Percentiles rank a stretch among this genome's conserved stretches.
phyloP scores from a whole-genome alignment of 805 yeast species.

The Clavispora carvajalis region DNA sequence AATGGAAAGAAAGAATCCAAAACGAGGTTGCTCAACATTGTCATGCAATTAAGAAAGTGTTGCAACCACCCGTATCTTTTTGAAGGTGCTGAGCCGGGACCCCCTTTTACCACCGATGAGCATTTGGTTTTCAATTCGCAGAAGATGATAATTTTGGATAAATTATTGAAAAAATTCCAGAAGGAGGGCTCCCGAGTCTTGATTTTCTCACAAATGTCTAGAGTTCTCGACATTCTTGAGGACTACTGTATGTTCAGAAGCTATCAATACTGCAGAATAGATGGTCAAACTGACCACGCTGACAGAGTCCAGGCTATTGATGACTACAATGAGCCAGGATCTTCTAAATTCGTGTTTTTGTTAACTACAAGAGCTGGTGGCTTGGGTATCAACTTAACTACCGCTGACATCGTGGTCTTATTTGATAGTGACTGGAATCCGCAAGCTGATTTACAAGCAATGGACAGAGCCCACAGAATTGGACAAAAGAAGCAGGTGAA shows the following conservation, averaged over 20 bases:
- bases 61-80: conserved; percentile 82
- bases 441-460: conserved; percentile 83
- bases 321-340: conserved; percentile 71
- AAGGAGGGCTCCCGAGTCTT: conserved; percentile 72
- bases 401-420: conserved; percentile 73
- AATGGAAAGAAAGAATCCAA: conserved; percentile 70
- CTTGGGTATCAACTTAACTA: conserved; percentile 73
- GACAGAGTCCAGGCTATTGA: conserved; percentile 74
- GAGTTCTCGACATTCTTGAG: conserved; percentile 74
- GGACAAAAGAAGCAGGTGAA: conserved; percentile 83
- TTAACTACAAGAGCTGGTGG: conserved; percentile 90
- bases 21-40: conserved; percentile 71
- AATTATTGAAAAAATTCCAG: conserved; percentile 53
- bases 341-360: conserved; percentile 66
- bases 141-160: conserved; percentile 67
- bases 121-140: conserved; percentile 71
- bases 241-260: conserved; percentile 71
- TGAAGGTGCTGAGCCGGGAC: conserved; percentile 89
- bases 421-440: conserved; percentile 88
- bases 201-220: conserved; percentile 79
- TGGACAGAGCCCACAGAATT: conserved; percentile 87
- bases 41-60: conserved; percentile 80
- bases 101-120: conserved; percentile 82
- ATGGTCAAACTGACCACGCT: conserved; percentile 76
- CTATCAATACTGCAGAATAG: conserved; percentile 71